Percentiles rank a stretch among this genome's conserved stretches.
These are phyloP conservation scores for Aspergillus amoenus DNA, from an alignment of 2,329 filamentous ascomycete species.

Conservation along the genomic window DNA sequence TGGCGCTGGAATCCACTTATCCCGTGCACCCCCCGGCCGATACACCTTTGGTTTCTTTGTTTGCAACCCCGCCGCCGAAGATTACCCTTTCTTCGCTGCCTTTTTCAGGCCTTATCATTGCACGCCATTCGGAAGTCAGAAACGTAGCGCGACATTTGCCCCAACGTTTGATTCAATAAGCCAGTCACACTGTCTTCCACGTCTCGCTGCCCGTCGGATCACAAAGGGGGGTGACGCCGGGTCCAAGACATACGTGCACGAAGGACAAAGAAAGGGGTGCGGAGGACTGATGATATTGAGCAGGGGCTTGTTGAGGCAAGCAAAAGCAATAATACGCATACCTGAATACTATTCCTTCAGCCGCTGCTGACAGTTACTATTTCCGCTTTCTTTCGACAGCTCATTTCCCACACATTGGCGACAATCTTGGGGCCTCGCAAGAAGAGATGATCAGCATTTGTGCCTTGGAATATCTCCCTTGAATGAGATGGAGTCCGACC, in stretches of 20 bases:
- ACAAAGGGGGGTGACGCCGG: background rate
- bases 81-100: background rate
- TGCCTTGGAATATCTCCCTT: background rate
- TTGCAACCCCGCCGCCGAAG: background rate
- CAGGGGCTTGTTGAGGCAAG: background rate
- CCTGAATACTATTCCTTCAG: background rate
- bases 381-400: background rate
- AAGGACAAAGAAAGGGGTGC: background rate
- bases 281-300: background rate
- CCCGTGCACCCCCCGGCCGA: background rate
- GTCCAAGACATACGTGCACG: background rate
- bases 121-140: background rate
- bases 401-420: background rate
- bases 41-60: background rate
- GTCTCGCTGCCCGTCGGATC: background rate
- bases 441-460: background rate
- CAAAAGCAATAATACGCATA: conserved; percentile 1
- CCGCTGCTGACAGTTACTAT: background rate
- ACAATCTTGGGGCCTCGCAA: background rate
- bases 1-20: background rate
- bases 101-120: background rate
- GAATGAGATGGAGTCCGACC: background rate
- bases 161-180: background rate
- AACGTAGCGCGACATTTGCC: background rate
- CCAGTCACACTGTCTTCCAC: background rate